Percentiles rank a stretch among this genome's conserved stretches.
Conservation (phyloP, 352 stramenopile genomes). For the Globisporangium echinulatum region DNA sequence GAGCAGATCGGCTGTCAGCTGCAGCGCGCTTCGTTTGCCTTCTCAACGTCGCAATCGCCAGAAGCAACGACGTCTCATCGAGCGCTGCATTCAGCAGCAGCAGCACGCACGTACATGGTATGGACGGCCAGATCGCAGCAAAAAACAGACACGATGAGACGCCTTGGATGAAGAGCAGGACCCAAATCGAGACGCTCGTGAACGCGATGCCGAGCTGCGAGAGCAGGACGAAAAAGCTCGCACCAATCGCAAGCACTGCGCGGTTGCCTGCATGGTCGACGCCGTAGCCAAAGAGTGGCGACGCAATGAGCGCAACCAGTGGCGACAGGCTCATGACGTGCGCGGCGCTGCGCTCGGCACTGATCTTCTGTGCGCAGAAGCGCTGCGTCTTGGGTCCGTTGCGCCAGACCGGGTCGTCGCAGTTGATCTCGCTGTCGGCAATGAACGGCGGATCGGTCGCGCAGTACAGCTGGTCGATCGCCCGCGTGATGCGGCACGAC, state of each 20-base stretch:
- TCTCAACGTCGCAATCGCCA: no score
- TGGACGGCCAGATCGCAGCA: conserved; percentile 77
- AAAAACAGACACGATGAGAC: conserved; percentile 78
- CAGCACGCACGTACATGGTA: conserved; percentile 33
- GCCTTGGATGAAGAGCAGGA: conserved; percentile 68
- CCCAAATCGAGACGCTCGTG: conserved; percentile 34
- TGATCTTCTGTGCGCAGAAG: conserved; percentile 35
- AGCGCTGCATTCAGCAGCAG: background rate
- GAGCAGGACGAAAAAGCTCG: conserved; percentile 37
- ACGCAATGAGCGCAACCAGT: conserved; percentile 62
- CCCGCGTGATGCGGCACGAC: conserved; percentile 24
- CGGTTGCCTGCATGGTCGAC: conserved; percentile 62
- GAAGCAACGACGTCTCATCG: background rate
- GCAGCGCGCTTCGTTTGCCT: no score
- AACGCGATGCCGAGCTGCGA: conserved; percentile 66
- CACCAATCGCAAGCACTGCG: conserved; percentile 42
- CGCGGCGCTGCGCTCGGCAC: conserved; percentile 31
- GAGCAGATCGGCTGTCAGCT: no score
- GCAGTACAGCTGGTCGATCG: conserved; percentile 32
- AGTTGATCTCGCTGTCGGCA: conserved; percentile 38
- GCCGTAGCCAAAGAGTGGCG: conserved; percentile 67
- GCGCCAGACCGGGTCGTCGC: conserved; percentile 33
- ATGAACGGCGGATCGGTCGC: conserved; percentile 28
- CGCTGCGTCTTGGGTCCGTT: conserved; percentile 20
- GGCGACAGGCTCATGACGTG: conserved; percentile 78